These are phyloP conservation scores for Komagataella populi DNA, from an alignment of 805 yeast species.

Conservation along the genomic window DNA sequence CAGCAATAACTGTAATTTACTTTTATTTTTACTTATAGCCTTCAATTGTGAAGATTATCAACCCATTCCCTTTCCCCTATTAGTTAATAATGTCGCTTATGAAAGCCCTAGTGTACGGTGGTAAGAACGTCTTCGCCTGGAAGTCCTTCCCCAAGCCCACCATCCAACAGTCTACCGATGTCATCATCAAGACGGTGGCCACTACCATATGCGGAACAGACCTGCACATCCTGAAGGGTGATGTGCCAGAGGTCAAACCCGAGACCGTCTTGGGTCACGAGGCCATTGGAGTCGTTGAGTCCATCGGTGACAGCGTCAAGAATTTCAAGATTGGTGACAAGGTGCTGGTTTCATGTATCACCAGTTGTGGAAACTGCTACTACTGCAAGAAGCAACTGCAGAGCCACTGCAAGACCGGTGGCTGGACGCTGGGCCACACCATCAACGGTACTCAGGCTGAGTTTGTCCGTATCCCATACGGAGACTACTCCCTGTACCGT, in stretches of 20 bases:
- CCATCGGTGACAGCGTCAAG: constrained; percentile 33
- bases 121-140: constrained; percentile 25
- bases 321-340: constrained; percentile 41
- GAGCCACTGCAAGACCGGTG: constrained; percentile 45
- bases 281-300: constrained; percentile 38
- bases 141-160: constrained; percentile 27
- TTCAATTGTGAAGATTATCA: background rate
- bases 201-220: constrained; percentile 60
- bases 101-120: constrained; percentile 35
- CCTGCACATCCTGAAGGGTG: constrained; percentile 48
- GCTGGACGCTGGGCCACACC: constrained; percentile 39
- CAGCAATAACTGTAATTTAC: too few relatives aligned
- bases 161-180: constrained; percentile 34
- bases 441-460: constrained; percentile 63
- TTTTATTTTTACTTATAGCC: background rate
- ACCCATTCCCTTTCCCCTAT: background rate
- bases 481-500: constrained; percentile 23
- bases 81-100: constrained; percentile 11
- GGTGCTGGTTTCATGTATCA: constrained; percentile 53
- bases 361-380: constrained; percentile 45
- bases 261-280: constrained; percentile 47
- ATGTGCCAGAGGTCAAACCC: constrained; percentile 37
- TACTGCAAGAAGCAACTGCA: constrained; percentile 43
- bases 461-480: constrained; percentile 39
- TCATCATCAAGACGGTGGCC: constrained; percentile 36